Conservation (phyloP, 2,329 filamentous ascomycete species). For the Diatrype stigma region DNA sequence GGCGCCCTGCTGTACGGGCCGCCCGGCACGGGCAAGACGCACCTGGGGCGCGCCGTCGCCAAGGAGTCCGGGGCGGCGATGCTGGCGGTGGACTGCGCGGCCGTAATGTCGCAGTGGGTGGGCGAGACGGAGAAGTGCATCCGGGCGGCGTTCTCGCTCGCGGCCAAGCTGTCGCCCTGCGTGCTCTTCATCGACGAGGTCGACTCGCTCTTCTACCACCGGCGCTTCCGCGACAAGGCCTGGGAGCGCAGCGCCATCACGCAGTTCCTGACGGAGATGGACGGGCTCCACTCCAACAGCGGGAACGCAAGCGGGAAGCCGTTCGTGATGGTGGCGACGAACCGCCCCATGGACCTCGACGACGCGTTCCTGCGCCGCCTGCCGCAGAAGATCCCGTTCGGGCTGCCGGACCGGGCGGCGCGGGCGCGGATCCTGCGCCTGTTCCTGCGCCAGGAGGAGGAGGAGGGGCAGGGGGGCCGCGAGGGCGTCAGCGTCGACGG, state of each 20-base stretch:
- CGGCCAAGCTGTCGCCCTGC: neutral
- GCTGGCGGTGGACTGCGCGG: neutral
- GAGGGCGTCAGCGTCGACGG: slow-evolving; percentile 37
- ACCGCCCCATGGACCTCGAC: slow-evolving; percentile 26
- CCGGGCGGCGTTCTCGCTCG: neutral
- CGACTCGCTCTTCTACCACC: slow-evolving; percentile 14
- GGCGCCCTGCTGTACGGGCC: neutral
- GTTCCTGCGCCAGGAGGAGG: slow-evolving; percentile 43
- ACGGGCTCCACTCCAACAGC: no score
- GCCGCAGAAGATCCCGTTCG: slow-evolving; percentile 43
- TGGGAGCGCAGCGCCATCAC: slow-evolving; percentile 10
- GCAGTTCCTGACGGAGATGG: slow-evolving; percentile 25
- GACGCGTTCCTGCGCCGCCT: slow-evolving; percentile 47
- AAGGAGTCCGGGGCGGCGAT: neutral
- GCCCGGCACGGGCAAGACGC: neutral
- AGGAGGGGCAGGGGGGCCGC: slow-evolving; percentile 37
- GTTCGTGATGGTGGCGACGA: slow-evolving; percentile 26
- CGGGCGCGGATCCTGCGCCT: slow-evolving; percentile 43
- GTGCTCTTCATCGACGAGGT: slow-evolving; percentile 12
- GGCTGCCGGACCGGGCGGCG: slow-evolving; percentile 41
- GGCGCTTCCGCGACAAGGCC: slow-evolving; percentile 2
- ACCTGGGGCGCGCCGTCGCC: neutral
- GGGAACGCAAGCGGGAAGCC: slow-evolving; percentile 1
- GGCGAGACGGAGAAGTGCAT: neutral
- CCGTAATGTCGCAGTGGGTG: neutral